A percentile compares a stretch with the other conserved stretches of the same genome.
Evolutionary conservation across 306 rosid genomes (phyloP).

Genomic region (Castanospermum australe): DNA sequence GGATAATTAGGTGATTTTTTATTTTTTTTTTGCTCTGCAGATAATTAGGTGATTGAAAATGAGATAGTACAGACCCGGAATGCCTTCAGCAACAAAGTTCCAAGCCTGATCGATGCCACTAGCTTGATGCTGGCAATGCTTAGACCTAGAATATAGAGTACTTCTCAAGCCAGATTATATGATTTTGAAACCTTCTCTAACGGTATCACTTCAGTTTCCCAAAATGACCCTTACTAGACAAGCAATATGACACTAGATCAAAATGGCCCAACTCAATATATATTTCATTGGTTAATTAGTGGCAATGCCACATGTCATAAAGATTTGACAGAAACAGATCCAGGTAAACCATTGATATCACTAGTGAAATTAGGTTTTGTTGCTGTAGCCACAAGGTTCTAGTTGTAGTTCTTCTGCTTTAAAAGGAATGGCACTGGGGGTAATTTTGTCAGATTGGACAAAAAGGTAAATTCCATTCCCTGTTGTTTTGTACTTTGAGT

Average conservation of each 20-base stretch:
- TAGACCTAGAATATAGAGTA: slow-evolving; percentile 49
- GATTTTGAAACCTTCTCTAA: slow-evolving; percentile 10
- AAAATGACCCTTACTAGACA: slow-evolving; percentile 12
- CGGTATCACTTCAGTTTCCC: slow-evolving; percentile 18
- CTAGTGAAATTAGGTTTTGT: background rate
- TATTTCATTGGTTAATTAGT: background rate
- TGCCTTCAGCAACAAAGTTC: slow-evolving; percentile 44
- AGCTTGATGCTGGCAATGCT: slow-evolving; percentile 39
- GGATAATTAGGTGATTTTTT: slow-evolving; percentile 69
- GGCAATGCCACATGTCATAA: background rate
- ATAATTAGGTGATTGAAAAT: slow-evolving; percentile 62
- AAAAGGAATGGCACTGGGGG: background rate
- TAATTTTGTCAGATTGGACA: slow-evolving; percentile 10
- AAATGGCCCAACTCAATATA: background rate
- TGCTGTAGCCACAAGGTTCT: background rate
- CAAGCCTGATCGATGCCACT: slow-evolving; percentile 26
- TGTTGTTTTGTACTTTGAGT: background rate
- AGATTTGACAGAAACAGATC: background rate
- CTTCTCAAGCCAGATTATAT: slow-evolving; percentile 42
- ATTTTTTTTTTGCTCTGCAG: too few relatives aligned
- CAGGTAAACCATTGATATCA: background rate
- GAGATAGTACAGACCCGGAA: slow-evolving; percentile 34
- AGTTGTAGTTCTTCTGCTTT: background rate
- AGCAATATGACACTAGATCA: background rate
- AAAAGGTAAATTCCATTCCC: background rate